Base-by-base conservation (phyloP, 345 rosid genomes). In the Brassica incana region DNA sequence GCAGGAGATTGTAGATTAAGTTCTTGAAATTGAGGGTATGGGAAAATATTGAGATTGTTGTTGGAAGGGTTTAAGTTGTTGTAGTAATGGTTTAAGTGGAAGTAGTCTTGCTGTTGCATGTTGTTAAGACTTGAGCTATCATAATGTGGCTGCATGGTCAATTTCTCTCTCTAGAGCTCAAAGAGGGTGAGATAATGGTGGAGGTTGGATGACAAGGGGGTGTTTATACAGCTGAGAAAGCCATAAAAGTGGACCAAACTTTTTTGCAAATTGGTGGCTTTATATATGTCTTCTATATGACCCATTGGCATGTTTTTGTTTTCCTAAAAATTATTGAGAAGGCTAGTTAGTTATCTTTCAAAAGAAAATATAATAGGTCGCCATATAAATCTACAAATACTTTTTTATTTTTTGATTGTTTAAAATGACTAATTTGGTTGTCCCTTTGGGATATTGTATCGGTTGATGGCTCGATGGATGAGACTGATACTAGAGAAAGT, bases 211-310 rank as follows among this genome's bases (percentile, higher is more conserved):
- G 80, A 77, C 68, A 43, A 75, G 77, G 48, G 43, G 15, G 65
- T 54, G 78, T 79, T 69, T 75, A 79, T 85, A 86, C 88, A 89
- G 88, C 87, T 52, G 64, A 74, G 78, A 76, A 84, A 85, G 86
- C 80, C 80, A 70, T 77, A 67, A 75, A 80, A 77, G 60, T 85
- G 88, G 82, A 89, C 91, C 86, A 85, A 64, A 58, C 8, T 54
- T 40, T 68, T 78, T 70, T 69, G 59, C 77, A 81, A 76, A 72
- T 72, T 76, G 71, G 74, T 81, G 77, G 74, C 77, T 76, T 76
- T 76, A 84, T 84, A 38, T 82, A 77, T 81, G 86, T 80, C 40
- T 12, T 60, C 33, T 60, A 60, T 67, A 72, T 77, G 60, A 50
- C 16, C 64, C 50, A 78, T 70, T 69, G 48, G 78, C 62, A 56